These are phyloP conservation scores for Eucalyptus shirleyi DNA, from an alignment of 345 rosid genomes.

Conservation along the genomic window DNA sequence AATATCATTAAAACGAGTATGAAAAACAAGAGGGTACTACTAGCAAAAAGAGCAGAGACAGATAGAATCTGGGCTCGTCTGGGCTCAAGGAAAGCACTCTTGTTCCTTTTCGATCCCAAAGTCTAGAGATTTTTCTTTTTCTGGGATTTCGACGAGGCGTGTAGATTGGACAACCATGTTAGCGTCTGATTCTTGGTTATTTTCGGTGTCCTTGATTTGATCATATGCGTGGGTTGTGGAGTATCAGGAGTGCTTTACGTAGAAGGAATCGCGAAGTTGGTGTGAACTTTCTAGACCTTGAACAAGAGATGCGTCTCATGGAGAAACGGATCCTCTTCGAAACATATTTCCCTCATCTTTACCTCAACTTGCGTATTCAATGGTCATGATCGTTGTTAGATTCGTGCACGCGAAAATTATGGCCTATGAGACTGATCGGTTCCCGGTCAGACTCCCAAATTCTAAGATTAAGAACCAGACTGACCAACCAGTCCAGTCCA, in stretches of 20 bases:
- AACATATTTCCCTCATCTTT: neutral
- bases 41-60: neutral
- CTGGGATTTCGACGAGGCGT: neutral
- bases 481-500: fast-evolving
- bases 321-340: neutral
- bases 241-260: neutral
- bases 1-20: neutral
- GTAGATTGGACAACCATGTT: neutral
- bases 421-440: neutral
- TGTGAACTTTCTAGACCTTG: neutral
- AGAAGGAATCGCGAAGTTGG: neutral
- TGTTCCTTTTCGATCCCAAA: neutral
- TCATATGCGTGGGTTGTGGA: neutral
- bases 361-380: neutral
- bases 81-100: neutral
- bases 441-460: fast-evolving
- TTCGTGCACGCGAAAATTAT: neutral
- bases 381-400: neutral
- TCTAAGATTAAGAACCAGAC: fast-evolving
- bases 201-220: neutral
- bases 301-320: neutral
- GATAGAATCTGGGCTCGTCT: neutral
- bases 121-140: neutral
- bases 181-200: neutral
- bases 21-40: neutral